Percentiles rank a stretch among this genome's conserved stretches.
Evolutionary conservation across 345 rosid genomes (phyloP).

Genomic region (Aurinia saxatilis): DNA sequence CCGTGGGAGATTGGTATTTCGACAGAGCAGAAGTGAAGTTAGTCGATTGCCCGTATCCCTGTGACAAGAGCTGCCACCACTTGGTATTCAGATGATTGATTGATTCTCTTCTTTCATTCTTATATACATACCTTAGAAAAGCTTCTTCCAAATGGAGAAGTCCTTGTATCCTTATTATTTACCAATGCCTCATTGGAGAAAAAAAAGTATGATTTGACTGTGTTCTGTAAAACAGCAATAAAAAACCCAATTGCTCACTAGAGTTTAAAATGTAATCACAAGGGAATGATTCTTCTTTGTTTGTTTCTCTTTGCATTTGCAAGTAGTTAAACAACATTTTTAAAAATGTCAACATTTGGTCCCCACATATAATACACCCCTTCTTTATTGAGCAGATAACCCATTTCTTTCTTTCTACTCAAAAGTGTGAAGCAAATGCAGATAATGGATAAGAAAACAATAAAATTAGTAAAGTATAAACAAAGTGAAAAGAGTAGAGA

Average conservation of each 20-base stretch:
- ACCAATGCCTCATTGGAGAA: conserved; percentile 29
- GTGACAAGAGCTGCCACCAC: conserved; percentile 91
- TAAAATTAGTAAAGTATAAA: background rate
- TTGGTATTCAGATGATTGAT: conserved; percentile 58
- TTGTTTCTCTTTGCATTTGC: background rate
- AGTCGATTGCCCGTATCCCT: conserved; percentile 83
- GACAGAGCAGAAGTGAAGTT: conserved; percentile 54
- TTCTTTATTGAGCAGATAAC: background rate
- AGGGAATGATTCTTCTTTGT: background rate
- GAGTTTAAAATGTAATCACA: conserved; percentile 11
- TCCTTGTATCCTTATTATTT: background rate
- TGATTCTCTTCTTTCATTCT: conserved; percentile 1
- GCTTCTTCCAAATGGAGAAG: conserved; percentile 15
- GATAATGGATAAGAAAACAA: conserved; percentile 21
- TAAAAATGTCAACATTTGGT: background rate
- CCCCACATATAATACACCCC: background rate
- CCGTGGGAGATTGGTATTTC: conserved; percentile 96
- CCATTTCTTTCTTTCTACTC: too few relatives aligned
- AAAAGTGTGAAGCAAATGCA: background rate
- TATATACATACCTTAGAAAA: conserved; percentile 15
- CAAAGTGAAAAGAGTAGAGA: conserved; percentile 22
- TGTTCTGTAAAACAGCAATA: conserved; percentile 13
- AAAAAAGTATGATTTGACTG: background rate
- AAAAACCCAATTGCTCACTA: background rate
- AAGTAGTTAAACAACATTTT: conserved; percentile 9